phyloP scores from a whole-genome alignment of 2,329 filamentous ascomycete genomes.

The Mycosphaerella sp. region DNA sequence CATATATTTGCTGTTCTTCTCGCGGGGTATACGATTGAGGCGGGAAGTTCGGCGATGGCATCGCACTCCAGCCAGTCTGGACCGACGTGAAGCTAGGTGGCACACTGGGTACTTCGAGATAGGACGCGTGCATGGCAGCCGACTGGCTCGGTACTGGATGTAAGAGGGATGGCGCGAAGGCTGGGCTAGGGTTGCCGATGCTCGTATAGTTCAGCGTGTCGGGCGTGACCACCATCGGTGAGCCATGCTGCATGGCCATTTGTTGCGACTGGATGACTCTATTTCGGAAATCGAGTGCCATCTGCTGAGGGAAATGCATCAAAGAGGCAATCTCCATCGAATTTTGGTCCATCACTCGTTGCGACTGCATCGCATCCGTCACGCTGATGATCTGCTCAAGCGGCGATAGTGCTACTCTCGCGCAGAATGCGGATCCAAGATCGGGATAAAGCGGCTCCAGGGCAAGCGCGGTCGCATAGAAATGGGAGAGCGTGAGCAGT shows the following conservation, averaged over 20 bases:
- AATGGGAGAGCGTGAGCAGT: conserved; percentile 78
- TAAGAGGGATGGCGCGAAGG: conserved; percentile 44
- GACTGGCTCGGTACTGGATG: conserved; percentile 26
- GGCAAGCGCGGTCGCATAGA: conserved; percentile 81
- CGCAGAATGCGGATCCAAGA: conserved; percentile 75
- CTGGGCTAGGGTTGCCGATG: conserved; percentile 44
- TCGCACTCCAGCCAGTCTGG: conserved; percentile 28
- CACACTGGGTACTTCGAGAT: conserved; percentile 40
- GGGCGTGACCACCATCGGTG: conserved; percentile 19
- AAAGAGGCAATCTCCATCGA: conserved; percentile 40
- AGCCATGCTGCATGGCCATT: conserved; percentile 11
- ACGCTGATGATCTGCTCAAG: conserved; percentile 80
- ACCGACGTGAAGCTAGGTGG: conserved; percentile 29
- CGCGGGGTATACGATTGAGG: conserved; percentile 33
- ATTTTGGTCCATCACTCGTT: conserved; percentile 37
- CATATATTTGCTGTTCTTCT: conserved; percentile 37
- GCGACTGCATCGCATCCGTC: conserved; percentile 58
- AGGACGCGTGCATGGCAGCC: conserved; percentile 32
- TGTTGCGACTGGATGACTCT: conserved; percentile 21
- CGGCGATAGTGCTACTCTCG: conserved; percentile 62
- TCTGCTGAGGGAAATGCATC: conserved; percentile 43
- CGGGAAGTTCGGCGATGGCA: conserved; percentile 32
- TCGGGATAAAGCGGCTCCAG: conserved; percentile 90
- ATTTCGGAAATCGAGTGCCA: conserved; percentile 38
- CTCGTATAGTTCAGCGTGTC: conserved; percentile 26